Evolutionary conservation across 495 filamentous ascomycete genomes (phyloP), one percentile per base, ranked within the genome.

Genomic region (Penicillium canescens): DNA sequence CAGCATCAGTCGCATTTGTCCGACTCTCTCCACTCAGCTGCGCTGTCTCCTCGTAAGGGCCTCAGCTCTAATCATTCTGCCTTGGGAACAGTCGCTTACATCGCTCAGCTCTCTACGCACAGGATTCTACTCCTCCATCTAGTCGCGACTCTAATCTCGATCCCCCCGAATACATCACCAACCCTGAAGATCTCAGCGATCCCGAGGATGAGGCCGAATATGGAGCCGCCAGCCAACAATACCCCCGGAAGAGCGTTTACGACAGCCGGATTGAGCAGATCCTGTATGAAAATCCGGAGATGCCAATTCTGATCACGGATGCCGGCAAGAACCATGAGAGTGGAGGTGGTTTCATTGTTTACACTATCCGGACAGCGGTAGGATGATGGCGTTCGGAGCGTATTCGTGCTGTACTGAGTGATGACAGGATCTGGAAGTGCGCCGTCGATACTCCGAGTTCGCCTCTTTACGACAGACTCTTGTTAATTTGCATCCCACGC

Each of bases 251-350:
- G 73, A 89, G 88, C 45, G 90, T 88, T 13, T 98, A 98, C 63
- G 89, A 92, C 63, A 97, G 93, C 61, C 86, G 95, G 14, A 90
- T 98, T 36, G 93, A 98, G 70, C 93, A 96, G 74, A 91, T 96
- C 44, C 85, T 98, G 35, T 96, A 96, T 66, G 94, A 98, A 73
- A 89, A 96, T 59, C 92, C 89, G 6, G 89, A 92, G 48, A 82
- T 94, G 55, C 84, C 86, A 45, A 96, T 98, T 50, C 61, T 92
- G 53, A 98, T 98, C 56, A 90, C 85, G 1, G 88, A 96, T 62
- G 94, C 95, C 1, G 94, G 95, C 13, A 98, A 98, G 81, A 98
- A 92, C 66, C 77, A 85, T 52, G 94, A 98, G 67, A 81, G 87
- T 36, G 93, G 90, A 43, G 92, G 93, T 40, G 83, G 89, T 46